Evolutionary conservation across 768 basidiomycete genomes (phyloP), one percentile per base, ranked within the genome.

Genomic region (Termitomyces sp.): DNA sequence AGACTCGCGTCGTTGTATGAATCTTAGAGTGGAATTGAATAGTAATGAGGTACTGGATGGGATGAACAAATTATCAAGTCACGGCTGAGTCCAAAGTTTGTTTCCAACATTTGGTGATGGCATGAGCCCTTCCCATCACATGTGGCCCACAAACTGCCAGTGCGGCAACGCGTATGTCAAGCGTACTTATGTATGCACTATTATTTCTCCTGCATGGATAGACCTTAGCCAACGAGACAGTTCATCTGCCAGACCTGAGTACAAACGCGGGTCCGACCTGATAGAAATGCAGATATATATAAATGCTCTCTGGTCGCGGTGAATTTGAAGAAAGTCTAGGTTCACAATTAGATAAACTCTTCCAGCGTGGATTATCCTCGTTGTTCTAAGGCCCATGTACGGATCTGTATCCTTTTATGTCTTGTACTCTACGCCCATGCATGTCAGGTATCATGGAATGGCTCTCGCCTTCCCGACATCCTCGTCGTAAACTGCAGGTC

Each of bases 51-150:
- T 39, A 28, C 8, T 57, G 54, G 16, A 18, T 36, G 42, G 28
- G 24, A 42, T 53, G 56, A 22, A 5, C 44, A 57, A 36, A 46
- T 39, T 38, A 51, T 20, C n/a, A 40, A 12, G 56, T 57, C 28
- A 48, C 36, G 44, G 44, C 45, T 57, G 33, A 57, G 20, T 57
- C 35, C 52, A 55, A 55, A 60, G 53, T 60, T 48, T 57, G 13
- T 40, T 28, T 16, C 36, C 54, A 55, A 53, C 51, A 38, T 36
- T 53, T 55, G 28, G 56, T 46, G 56, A 57, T 57, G 51, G 38
- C 55, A 40, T 24, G 9, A 22, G 12, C 3, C 56, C 40, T 44
- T 55, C 39, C 22, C 24, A 24, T 12, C 22, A 15, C 22, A 32
- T 18, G 32, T 33, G 13, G 6, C 12, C 0, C 5, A 15, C 28